Evolutionary conservation across 306 rosid species (phyloP), one percentile per base, ranked within the genome.

Genomic region (Purshia tridentata): DNA sequence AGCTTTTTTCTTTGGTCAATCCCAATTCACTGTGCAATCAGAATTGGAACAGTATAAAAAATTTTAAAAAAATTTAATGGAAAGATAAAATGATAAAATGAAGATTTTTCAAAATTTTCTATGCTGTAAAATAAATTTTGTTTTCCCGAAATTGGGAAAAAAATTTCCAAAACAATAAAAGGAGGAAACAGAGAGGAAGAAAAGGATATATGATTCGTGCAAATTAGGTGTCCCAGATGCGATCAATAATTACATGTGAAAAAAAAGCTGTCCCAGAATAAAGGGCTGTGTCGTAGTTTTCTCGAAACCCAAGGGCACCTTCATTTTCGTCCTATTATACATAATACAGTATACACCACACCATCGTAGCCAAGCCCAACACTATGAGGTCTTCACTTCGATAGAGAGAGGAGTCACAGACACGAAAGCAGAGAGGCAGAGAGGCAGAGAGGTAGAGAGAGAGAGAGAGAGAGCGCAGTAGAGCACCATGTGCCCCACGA

Each of bases 401-500:
- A 49, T 35, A 9, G 60, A 16, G 72, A 37, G 35, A 23, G 4
- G 49, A 5, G 61, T 52, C 73, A 20, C 9, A 42, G 16, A n/a
- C 9, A 9, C 42, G 57, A 39, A 37, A 8, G 15, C 4, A 4
- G 45, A 44, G 22, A 22, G 55, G n/a, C n/a, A 57, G 40, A 49
- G 49, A 29, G 53, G 16, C 61, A 13, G 39, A 42, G 13, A 39
- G 51, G n/a, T n/a, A n/a, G n/a, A n/a, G 22, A 22, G 55, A 57
- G 40, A 49, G 49, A 29, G 53, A 20, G 65, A 13, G 39, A 42
- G 13, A 39, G 51, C 41, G 40, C 54, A 60, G 12, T 53, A 62
- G 16, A 29, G 37, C 19, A 20, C 16, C 61, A 88, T 90, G 98
- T 88, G 87, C 69, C 65, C 90, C 2, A 78, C 80, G 14, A 77